Percentiles rank a stretch among this genome's conserved stretches.
These are phyloP conservation scores for Uronychia binucleata DNA, from an alignment of 73 alveolate species.

Conservation along the genomic window DNA sequence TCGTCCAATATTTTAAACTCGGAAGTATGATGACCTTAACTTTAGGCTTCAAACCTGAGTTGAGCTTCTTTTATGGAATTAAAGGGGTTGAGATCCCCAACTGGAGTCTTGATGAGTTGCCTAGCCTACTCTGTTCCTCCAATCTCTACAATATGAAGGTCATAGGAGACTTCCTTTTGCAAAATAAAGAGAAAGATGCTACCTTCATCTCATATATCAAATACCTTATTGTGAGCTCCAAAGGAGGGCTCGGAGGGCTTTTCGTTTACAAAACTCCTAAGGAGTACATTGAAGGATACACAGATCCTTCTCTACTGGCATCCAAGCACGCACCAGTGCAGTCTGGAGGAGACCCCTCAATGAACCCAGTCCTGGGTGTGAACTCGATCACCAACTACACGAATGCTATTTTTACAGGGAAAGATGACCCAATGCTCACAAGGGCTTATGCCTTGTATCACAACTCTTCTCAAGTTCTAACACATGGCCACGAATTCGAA, in stretches of 20 bases:
- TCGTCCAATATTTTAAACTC: neutral
- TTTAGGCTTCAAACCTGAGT: neutral
- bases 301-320: conserved; percentile 21
- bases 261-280: conserved; percentile 45
- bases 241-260: conserved; percentile 27
- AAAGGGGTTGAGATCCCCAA: neutral
- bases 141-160: conserved; percentile 32
- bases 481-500: neutral
- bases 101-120: neutral
- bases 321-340: conserved; percentile 25
- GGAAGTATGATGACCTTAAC: neutral
- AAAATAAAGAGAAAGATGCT: neutral
- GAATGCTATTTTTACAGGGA: conserved; percentile 44
- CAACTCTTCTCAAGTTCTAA: neutral
- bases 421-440: conserved; percentile 18
- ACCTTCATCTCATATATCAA: conserved; percentile 10
- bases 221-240: conserved; percentile 4
- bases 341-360: conserved; percentile 55
- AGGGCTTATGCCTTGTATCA: conserved; percentile 2
- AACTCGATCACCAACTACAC: conserved; percentile 26
- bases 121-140: neutral
- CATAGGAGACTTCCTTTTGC: conserved; percentile 22
- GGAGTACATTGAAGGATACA: conserved; percentile 43
- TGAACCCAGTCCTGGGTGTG: conserved; percentile 28
- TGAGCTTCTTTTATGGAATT: neutral